phyloP scores from a whole-genome alignment of 148 eudicot genomes.

The Rhododendron vialii region DNA sequence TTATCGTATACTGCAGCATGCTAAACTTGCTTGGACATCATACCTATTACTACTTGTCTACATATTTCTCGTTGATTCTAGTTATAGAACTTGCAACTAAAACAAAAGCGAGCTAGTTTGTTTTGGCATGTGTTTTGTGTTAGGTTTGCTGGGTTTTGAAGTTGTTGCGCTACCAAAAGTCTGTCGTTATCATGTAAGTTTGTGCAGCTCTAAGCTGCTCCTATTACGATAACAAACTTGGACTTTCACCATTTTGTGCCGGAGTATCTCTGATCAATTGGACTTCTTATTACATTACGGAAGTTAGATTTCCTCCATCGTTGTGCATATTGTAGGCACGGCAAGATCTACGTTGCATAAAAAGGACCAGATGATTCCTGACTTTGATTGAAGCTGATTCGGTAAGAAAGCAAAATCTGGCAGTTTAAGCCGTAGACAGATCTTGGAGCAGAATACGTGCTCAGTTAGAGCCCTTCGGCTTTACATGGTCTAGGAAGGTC shows the following conservation, averaged over 20 bases:
- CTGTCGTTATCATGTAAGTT: no score
- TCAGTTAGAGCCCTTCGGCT: constrained; percentile 25
- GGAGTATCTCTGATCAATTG: neutral
- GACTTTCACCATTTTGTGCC: neutral
- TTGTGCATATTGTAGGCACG: constrained; percentile 13
- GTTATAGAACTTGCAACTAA: no score
- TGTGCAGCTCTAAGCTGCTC: no score
- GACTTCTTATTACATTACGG: neutral
- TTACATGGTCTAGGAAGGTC: constrained; percentile 29
- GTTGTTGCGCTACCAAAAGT: no score
- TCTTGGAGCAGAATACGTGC: constrained; percentile 26
- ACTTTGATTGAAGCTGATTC: constrained; percentile 6
- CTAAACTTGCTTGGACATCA: no score
- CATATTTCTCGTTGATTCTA: no score
- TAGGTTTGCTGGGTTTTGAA: no score
- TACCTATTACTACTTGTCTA: no score
- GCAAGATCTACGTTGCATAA: constrained; percentile 9
- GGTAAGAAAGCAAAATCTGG: constrained; percentile 15
- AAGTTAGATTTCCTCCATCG: neutral
- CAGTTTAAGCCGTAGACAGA: constrained; percentile 17
- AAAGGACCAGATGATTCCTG: constrained; percentile 12
- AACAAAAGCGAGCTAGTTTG: no score
- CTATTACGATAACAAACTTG: no score
- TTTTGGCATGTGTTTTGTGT: no score
- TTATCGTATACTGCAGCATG: no score